Conservation (phyloP, 768 basidiomycete genomes). For the Boletus tomentosulus region DNA sequence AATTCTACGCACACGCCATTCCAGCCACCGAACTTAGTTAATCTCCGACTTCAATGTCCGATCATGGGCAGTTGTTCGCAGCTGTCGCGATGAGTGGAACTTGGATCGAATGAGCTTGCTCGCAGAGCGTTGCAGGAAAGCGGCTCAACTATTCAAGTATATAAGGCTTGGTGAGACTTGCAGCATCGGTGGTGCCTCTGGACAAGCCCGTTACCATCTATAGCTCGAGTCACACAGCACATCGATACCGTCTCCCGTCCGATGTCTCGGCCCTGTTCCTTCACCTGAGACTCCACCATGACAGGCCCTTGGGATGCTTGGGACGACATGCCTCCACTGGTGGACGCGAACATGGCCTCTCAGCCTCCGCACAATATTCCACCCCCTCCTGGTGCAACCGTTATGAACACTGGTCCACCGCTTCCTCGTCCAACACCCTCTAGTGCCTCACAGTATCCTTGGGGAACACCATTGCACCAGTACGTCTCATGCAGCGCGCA, state of each 20-base stretch:
- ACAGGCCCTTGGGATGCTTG: slow-evolving; percentile 9
- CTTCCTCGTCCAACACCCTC: slow-evolving; percentile 11
- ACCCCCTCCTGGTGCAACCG: slow-evolving; percentile 21
- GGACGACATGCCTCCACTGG: slow-evolving; percentile 27
- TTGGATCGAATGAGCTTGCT: background rate
- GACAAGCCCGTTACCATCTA: slow-evolving; percentile 1
- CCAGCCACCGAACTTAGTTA: too few species aligned
- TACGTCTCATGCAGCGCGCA: slow-evolving; percentile 5
- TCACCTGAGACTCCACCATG: slow-evolving; percentile 13
- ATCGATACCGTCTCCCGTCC: slow-evolving; percentile 16
- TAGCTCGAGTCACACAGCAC: slow-evolving; percentile 16
- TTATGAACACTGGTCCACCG: slow-evolving; percentile 10
- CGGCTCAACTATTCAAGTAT: background rate
- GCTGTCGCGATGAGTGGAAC: too few species aligned
- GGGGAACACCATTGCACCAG: slow-evolving; percentile 15
- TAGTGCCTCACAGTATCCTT: slow-evolving; percentile 5
- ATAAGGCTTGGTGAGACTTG: too few species aligned
- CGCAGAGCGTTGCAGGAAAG: background rate
- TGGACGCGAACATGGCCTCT: slow-evolving; percentile 13
- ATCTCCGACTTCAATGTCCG: too few species aligned
- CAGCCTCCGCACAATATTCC: slow-evolving; percentile 16
- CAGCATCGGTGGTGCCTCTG: background rate
- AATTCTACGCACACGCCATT: too few species aligned
- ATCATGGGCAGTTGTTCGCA: too few species aligned
- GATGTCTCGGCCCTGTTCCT: slow-evolving; percentile 2